Base-by-base conservation (phyloP, 345 rosid genomes). In the Linum usitatissimum region DNA sequence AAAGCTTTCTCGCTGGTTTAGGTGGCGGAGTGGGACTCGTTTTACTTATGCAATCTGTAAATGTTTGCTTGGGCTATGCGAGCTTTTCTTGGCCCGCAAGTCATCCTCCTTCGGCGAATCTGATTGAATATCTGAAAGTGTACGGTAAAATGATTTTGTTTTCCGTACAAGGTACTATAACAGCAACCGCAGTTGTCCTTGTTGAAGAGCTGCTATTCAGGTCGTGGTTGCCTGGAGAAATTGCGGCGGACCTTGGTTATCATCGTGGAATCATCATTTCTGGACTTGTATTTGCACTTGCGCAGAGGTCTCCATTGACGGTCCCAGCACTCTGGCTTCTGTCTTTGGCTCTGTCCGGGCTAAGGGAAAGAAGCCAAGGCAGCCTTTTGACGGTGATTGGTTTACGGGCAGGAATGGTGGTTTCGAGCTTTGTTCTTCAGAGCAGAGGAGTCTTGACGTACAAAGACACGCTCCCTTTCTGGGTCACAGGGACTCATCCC, bases 141-240 rank as follows among this genome's bases (percentile, higher is more conserved):
- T 70, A 55, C 64, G 81, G 65, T 18, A 73, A 75, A 64, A 64
- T 85, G 70, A 57, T 81, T 57, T 28, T 77, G 60, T 66, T 87
- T 67, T 74, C 77, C 68, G 67, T 68, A 67, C 82, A 9, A 75
- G 98, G 87, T 71, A 70, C 80, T 36, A 36, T 78, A 68, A 81
- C 91, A 0, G 96, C 92, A 48, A 71, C 83, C 9, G 71, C 84
- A 61, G 67, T 85, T 71, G 88, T 76, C 66, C 70, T 89, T 60
- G 95, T 87, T 65, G 96, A 89, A 73, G 98, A 92, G 75, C 62
- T 92, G 74, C 78, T 89, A 72, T 89, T 92, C 70, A 81, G 96
- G 67, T 78, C 96, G 40, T 89, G 95, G 96, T 71, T 92, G 72
- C 88, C 86, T 64, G 78, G 80, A 63, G 96, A 92, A 76, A 85